phyloP scores from a whole-genome alignment of 768 basidiomycete genomes.

The Hypholoma fasciculare region DNA sequence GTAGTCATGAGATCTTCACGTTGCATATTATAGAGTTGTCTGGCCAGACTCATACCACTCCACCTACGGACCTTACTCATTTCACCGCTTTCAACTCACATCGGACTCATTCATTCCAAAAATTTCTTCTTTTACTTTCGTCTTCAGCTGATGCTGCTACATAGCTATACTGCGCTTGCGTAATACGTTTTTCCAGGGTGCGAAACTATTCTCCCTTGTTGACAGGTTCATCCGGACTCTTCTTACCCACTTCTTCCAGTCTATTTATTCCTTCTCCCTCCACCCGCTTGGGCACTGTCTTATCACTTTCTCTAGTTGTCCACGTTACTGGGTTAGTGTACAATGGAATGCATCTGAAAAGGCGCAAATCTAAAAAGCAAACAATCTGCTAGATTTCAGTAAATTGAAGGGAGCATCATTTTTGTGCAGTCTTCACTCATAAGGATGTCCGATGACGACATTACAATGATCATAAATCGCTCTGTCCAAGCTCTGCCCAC shows the following conservation, averaged over 20 bases:
- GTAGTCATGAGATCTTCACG: conserved; percentile 32
- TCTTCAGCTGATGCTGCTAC: conserved; percentile 37
- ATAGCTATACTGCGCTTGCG: conserved; percentile 32
- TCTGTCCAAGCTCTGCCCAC: neutral
- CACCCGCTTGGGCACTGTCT: conserved; percentile 12
- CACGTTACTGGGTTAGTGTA: conserved; percentile 15
- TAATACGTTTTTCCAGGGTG: conserved; percentile 36
- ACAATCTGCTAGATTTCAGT: too few species aligned
- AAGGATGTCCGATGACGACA: conserved; percentile 16
- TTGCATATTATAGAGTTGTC: conserved; percentile 32
- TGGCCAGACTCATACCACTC: conserved; percentile 11
- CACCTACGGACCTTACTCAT: conserved; percentile 19
- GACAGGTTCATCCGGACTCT: conserved; percentile 25
- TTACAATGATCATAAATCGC: neutral
- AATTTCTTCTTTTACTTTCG: conserved; percentile 28
- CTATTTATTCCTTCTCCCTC: conserved; percentile 17
- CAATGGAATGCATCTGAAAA: conserved; percentile 28
- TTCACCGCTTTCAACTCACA: conserved; percentile 15
- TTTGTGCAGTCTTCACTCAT: conserved; percentile 1
- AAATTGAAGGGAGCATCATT: neutral
- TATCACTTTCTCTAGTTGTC: conserved; percentile 14
- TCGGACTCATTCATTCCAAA: conserved; percentile 22
- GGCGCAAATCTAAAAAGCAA: conserved; percentile 1
- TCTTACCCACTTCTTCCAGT: conserved; percentile 12
- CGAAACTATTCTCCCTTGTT: conserved; percentile 30